These are phyloP conservation scores for Zoysia matrella DNA, from an alignment of 202 grass and related monocot species.

Conservation along the genomic window DNA sequence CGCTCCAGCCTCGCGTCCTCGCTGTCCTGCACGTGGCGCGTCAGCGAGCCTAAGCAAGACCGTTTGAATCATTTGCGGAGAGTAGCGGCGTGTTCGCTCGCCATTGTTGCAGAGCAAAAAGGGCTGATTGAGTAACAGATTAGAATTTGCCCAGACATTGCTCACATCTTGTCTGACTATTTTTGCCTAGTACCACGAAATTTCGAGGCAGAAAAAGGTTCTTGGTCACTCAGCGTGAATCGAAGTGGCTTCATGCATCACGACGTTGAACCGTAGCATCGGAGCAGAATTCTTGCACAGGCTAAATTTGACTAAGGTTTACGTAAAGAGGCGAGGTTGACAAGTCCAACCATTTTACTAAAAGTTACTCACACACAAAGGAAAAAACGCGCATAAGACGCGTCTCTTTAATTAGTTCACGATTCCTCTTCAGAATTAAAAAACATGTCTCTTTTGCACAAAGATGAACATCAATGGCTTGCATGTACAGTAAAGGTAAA, in stretches of 20 bases:
- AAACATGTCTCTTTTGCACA: too few relatives aligned
- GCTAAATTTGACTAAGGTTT: neutral
- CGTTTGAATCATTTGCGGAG: neutral
- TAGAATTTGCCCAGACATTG: neutral
- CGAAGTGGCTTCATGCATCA: neutral
- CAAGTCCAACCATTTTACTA: too few relatives aligned
- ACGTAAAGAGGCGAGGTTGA: too few relatives aligned
- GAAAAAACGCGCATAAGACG: too few relatives aligned
- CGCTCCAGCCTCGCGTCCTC: constrained; percentile 57
- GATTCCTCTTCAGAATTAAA: too few relatives aligned
- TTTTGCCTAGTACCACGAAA: neutral
- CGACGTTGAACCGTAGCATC: neutral
- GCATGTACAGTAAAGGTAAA: too few relatives aligned
- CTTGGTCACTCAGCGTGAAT: neutral
- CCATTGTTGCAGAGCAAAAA: neutral
- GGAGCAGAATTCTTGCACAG: neutral
- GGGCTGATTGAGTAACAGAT: neutral
- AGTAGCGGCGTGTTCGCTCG: neutral
- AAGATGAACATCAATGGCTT: too few relatives aligned
- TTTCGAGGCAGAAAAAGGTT: neutral
- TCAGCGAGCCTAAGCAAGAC: neutral
- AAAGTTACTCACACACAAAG: too few relatives aligned
- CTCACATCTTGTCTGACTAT: neutral
- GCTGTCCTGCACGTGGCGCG: constrained; percentile 41
- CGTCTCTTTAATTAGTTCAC: too few relatives aligned